Base-by-base conservation (phyloP, 2,329 filamentous ascomycete genomes). In the Sphaerulina vaccinii region DNA sequence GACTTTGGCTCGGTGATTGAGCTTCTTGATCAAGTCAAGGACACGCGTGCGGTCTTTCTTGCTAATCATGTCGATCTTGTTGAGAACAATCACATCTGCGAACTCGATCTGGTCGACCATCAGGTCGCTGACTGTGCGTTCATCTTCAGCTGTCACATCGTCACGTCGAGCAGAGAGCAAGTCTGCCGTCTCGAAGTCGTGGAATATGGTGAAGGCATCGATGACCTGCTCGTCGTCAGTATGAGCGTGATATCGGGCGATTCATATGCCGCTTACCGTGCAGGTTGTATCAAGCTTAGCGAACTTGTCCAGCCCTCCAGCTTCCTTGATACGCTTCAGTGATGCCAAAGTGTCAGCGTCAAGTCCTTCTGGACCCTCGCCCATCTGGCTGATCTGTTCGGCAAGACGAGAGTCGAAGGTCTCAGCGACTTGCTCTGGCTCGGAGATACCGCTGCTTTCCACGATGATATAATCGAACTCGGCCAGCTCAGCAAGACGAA, bases 31-130 rank as follows among this genome's bases (percentile, higher is more conserved):
- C 18, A 65, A 38, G 3, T 47, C 53, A 5, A 29, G 37, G 9
- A 65, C 49, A 4, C 56, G 49, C 8, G 38, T 19, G 10, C 49
- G 72, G 1, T 73, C 76, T 16, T 63, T 70, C 4, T 70, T 65
- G 35, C 75, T 68, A 11, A 87, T 81, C 54, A 82, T 79, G 54
- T 88, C 84, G 5, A 80, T 60, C 52, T 89, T 89, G 70, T 89
- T 89, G 16, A 88, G 70, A 3, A 88, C 76, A 11, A 89, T 77
- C 5, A 88, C 84, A 58, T 89, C 85, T 0, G 86, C 85, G 60
- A 90, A 90, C 68, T 90, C 86, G 53, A 89, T 86, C 62, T 89
- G 86, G 59, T 89, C 86, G 0, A 87, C 84, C 78, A 88, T 86
- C 0, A 90, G 75, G 58, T 89, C 85, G 0, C 85, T 87, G 2